Conservation (phyloP, 176 grass and related monocot genomes). For the Juncus inflexus region DNA sequence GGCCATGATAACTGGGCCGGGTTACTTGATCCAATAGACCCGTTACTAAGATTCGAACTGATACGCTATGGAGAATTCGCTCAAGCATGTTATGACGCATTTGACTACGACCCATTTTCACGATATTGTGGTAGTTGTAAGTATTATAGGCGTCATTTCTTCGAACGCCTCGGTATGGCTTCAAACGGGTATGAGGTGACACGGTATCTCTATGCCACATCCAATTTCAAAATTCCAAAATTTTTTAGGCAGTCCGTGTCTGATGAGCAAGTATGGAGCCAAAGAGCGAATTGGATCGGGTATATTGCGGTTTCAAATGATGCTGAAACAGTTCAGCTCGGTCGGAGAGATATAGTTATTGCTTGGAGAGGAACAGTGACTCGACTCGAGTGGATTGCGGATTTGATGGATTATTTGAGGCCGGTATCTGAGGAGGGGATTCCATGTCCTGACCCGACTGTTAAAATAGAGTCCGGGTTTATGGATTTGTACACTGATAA, state of each 20-base stretch:
- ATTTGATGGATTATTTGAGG: slow-evolving; percentile 73
- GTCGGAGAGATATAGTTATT: slow-evolving; percentile 73
- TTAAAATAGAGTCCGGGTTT: slow-evolving; percentile 78
- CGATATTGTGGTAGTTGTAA: slow-evolving; percentile 76
- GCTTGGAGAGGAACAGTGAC: slow-evolving; percentile 90
- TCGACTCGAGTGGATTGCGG: slow-evolving; percentile 73
- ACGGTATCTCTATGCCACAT: slow-evolving; percentile 44
- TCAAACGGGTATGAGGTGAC: slow-evolving; percentile 38
- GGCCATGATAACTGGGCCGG: slow-evolving; percentile 68
- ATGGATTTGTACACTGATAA: slow-evolving; percentile 68
- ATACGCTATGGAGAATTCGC: slow-evolving; percentile 87
- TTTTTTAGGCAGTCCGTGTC: slow-evolving; percentile 29
- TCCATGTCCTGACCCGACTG: slow-evolving; percentile 54
- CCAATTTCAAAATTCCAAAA: slow-evolving; percentile 35
- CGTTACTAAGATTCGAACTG: slow-evolving; percentile 53
- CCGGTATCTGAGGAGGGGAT: slow-evolving; percentile 51
- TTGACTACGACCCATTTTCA: slow-evolving; percentile 62
- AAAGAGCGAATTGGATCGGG: slow-evolving; percentile 90
- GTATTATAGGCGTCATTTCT: slow-evolving; percentile 41
- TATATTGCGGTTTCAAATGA: slow-evolving; percentile 83
- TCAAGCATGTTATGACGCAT: slow-evolving; percentile 87
- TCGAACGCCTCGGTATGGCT: slow-evolving; percentile 45
- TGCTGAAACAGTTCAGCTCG: slow-evolving; percentile 45
- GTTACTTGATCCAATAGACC: slow-evolving; percentile 71
- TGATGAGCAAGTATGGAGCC: slow-evolving; percentile 54